Conservation (phyloP, 202 grass and related monocot species). For the Schoenoplectus tabernaemontani region DNA sequence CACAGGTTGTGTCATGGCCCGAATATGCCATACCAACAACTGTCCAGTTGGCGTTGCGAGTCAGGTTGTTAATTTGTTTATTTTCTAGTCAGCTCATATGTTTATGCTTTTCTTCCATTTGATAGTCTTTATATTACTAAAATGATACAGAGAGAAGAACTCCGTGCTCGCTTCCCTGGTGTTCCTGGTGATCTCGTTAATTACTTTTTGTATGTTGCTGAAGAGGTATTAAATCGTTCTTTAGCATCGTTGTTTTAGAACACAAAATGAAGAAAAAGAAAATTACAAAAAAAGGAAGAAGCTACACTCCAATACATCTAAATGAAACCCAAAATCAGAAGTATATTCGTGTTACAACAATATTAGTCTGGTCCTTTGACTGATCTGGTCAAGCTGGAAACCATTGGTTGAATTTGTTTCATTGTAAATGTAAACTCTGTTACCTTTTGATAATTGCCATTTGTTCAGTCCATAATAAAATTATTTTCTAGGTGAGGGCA, state of each 20-base stretch:
- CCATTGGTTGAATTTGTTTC: not conserved
- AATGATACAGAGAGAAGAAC: slow-evolving; percentile 87
- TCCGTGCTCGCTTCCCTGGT: slow-evolving; percentile 97
- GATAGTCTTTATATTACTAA: slow-evolving; percentile 27
- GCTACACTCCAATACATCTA: not conserved
- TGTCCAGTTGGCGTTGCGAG: slow-evolving; percentile 98
- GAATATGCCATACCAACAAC: slow-evolving; percentile 99
- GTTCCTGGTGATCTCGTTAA: slow-evolving; percentile 99
- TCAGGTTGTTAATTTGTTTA: slow-evolving; percentile 50
- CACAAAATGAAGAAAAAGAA: not conserved
- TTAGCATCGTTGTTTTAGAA: not conserved
- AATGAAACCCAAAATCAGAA: not conserved
- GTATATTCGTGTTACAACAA: slow-evolving; percentile 19
- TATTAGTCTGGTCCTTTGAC: not conserved
- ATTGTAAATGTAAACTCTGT: not conserved
- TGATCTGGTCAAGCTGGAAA: not conserved
- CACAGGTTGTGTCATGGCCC: slow-evolving; percentile 98
- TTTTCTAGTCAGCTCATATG: slow-evolving; percentile 12
- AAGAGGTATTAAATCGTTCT: slow-evolving; percentile 55
- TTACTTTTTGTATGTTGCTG: slow-evolving; percentile 96
- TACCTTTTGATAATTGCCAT: not conserved
- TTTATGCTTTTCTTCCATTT: not conserved
- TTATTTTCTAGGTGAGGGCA: slow-evolving; percentile 64
- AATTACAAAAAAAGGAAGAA: slow-evolving; percentile 2
- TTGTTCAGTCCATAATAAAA: slow-evolving; percentile 21